phyloP scores from a whole-genome alignment of 1,284 basidiomycete species.

The Pseudozyma flocculosa region DNA sequence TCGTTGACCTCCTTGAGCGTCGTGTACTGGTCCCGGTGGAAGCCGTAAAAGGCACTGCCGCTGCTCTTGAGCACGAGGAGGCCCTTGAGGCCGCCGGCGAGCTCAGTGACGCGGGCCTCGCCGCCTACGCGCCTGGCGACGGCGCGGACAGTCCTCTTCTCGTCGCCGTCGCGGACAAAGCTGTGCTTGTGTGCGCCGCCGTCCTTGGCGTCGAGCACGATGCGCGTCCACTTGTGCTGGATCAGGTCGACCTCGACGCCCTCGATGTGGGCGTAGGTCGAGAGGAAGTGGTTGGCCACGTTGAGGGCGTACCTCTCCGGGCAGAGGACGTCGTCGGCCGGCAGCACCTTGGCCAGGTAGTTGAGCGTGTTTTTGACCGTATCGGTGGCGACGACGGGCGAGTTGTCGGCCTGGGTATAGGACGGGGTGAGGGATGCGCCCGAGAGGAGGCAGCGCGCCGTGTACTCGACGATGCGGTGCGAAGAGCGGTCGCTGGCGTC shows the following conservation, averaged over 20 bases:
- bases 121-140: constrained; percentile 64
- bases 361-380: constrained; percentile 90
- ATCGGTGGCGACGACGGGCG: constrained; percentile 51
- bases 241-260: constrained; percentile 76
- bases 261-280: constrained; percentile 72
- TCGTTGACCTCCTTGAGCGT: constrained; percentile 64
- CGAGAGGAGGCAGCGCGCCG: constrained; percentile 41
- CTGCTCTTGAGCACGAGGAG: constrained; percentile 77
- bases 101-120: constrained; percentile 30
- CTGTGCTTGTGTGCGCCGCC: constrained; percentile 70
- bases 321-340: constrained; percentile 31
- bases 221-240: constrained; percentile 82
- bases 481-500: constrained; percentile 27
- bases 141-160: constrained; percentile 73
- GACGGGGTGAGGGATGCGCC: constrained; percentile 35
- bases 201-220: constrained; percentile 63
- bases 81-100: constrained; percentile 44
- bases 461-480: constrained; percentile 48
- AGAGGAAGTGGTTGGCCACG: constrained; percentile 78
- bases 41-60: constrained; percentile 81
- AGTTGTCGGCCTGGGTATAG: constrained; percentile 43
- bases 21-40: constrained; percentile 82
- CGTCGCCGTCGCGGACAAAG: constrained; percentile 85
- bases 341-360: constrained; percentile 38
- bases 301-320: constrained; percentile 86